Base-by-base conservation (phyloP, 2,329 filamentous ascomycete species). In the Fusarium longipes region DNA sequence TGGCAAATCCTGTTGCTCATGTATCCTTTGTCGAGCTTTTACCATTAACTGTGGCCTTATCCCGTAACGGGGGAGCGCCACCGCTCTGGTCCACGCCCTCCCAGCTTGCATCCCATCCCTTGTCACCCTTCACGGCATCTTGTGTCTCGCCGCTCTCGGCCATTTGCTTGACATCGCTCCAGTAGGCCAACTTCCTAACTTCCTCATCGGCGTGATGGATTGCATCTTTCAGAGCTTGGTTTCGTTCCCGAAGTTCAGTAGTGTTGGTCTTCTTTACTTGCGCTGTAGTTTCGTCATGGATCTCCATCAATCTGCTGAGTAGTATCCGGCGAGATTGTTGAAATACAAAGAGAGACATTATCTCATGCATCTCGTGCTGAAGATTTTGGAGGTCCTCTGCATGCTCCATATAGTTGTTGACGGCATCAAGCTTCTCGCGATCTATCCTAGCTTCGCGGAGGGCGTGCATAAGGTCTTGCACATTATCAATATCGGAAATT, bases 281-380 rank as follows among this genome's bases (percentile, higher is more conserved):
- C 25, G 72, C 53, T 5, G 57, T 60, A 17, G 83, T 81, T 65
- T 86, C 82, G 30, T 81, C 78, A 57, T 82, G 78, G 24, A 87
- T 82, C n/a, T 86, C 80, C 70, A 88, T 89, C 44, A 99, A 81
- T 49, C 88, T 86, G 18, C 87, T 83, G 17, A 97, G 83, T 6
- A 98, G 83, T 57, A 93, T 87, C 63, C 90, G 88, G 24, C 94
- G 87, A 4, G 94, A 97, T 18, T 90, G 89, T 77, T 98, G 95
- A 76, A 97, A 99, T 20, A 99, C 84, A 73, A 98, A 92, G 58
- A 91, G 83, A 1, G 88, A 84, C 93, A 97, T 94, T 70, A 97
- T 91, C 42, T 93, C 88, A 55, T 92, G 90, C 84, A 97, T 95
- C 76, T 89, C 84, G 55, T 91, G 85, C 63, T 91, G 85, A 20